These are phyloP conservation scores for Fusarium sp. DNA, from an alignment of 2,329 filamentous ascomycete genomes.

Conservation along the genomic window DNA sequence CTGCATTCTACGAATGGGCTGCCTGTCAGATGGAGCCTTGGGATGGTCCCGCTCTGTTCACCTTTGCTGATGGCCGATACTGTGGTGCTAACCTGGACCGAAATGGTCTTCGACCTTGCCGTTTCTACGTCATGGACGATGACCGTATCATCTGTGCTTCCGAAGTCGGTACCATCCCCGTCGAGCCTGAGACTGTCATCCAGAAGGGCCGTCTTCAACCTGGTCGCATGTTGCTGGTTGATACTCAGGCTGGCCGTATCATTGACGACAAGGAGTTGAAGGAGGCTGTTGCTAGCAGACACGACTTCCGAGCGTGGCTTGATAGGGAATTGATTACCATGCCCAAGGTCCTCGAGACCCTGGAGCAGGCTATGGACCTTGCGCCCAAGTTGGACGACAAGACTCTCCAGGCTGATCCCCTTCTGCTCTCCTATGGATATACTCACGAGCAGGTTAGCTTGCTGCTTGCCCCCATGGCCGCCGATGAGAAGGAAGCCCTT, in stretches of 20 bases:
- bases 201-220: constrained; percentile 95
- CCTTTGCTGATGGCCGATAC: constrained; percentile 95
- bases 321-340: constrained; percentile 87
- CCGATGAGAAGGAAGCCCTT: constrained; percentile 95
- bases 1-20: constrained; percentile 98
- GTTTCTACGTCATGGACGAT: constrained; percentile 97
- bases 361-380: constrained; percentile 72
- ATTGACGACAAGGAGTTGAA: constrained; percentile 96
- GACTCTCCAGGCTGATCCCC: constrained; percentile 84
- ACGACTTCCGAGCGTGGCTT: constrained; percentile 91
- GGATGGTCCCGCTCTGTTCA: constrained; percentile 97
- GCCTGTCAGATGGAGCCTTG: constrained; percentile 99
- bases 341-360: constrained; percentile 76
- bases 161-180: constrained; percentile 91
- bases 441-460: constrained; percentile 95
- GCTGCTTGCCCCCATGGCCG: constrained; percentile 93
- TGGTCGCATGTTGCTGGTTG: constrained; percentile 95
- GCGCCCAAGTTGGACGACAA: constrained; percentile 74
- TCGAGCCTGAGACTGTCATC: constrained; percentile 89
- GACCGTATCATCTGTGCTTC: constrained; percentile 98
- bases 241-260: constrained; percentile 88
- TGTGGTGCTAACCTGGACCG: constrained; percentile 97
- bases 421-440: constrained; percentile 90
- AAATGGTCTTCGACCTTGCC: constrained; percentile 93
- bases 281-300: constrained; percentile 84